These are phyloP conservation scores for Clausena lansium DNA, from an alignment of 345 rosid species.

Conservation along the genomic window DNA sequence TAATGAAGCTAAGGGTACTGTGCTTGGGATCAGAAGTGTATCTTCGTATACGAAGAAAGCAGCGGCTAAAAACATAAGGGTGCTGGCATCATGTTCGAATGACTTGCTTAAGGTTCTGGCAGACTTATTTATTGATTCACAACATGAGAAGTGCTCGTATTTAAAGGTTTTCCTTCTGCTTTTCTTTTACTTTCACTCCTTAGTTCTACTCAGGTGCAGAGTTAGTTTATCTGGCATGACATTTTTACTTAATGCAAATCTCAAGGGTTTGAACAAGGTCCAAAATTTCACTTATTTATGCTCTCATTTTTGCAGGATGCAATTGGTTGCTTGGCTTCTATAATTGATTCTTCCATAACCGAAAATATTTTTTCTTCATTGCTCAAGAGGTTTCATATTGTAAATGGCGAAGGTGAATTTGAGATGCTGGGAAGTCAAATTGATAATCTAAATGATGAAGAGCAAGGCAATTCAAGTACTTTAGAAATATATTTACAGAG, in stretches of 20 bases:
- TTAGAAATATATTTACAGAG: constrained; percentile 46
- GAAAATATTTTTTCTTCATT: constrained; percentile 54
- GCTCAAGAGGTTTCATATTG: constrained; percentile 55
- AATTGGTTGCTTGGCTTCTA: constrained; percentile 77
- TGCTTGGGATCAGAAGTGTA: constrained; percentile 30
- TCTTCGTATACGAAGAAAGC: constrained; percentile 58
- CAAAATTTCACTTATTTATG: neutral
- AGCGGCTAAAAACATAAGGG: constrained; percentile 65
- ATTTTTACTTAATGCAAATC: neutral
- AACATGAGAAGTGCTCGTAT: constrained; percentile 42
- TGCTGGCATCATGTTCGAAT: constrained; percentile 59
- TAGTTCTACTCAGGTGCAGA: neutral
- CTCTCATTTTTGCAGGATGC: constrained; percentile 60
- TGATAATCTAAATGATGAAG: constrained; percentile 34
- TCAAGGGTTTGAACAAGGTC: neutral
- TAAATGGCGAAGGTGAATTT: constrained; percentile 43
- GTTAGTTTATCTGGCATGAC: neutral
- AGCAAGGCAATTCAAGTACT: constrained; percentile 25
- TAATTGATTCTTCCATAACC: constrained; percentile 62
- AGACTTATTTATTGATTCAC: constrained; percentile 51
- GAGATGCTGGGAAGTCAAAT: constrained; percentile 28
- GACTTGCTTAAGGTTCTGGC: constrained; percentile 71
- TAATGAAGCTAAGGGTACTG: constrained; percentile 27
- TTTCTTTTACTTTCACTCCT: neutral
- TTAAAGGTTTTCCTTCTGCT: constrained; percentile 54